Base-by-base conservation (phyloP, 2,329 filamentous ascomycete genomes). In the Penicillium sp. region DNA sequence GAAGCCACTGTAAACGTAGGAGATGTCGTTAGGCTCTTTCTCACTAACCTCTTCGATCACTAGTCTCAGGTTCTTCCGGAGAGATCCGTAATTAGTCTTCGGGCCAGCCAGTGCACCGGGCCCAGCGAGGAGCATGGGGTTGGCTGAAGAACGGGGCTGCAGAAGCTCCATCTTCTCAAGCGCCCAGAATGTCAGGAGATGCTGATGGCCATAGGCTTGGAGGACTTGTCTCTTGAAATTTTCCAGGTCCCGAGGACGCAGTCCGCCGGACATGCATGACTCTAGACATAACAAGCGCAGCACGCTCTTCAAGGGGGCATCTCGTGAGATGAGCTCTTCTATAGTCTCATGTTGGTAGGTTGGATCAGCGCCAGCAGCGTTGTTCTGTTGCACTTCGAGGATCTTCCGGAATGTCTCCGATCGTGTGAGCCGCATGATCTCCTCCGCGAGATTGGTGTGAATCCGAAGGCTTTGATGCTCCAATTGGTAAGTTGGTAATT, bases 1-100 rank as follows among this genome's bases (percentile, higher is more conserved):
- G 72, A 98, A 99, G 54, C 95, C 96, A 64, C 91, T 96, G 77
- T 98, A 99, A 11, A 97, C 93, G 70, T 99, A 99, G n/a, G 93
- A 90, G 61, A 98, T 89, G 69, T 99, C 95, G 69, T 95, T 91
- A 2, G 95, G 95, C 49, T 96, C 90, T 59, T 95, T 88, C 75
- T 99, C 95, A 71, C 96, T 93, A 40, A 99, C 94, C 73, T 98
- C 95, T 73, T 99, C 95, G 56, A 97, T 89, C 72, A 97, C 96
- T 16, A 99, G 84, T 33, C 89, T 87, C 14, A 99, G 85, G 60
- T 89, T 88, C 74, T 95, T 96, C 55, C 96, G 89, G 5, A 98
- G 80, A 66, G 91, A 90, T 4, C 87, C 88, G 77, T 97, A 99
- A 73, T 98, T 97, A 11, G 93, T 96, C 74, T 92, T 92, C 22